Conservation (phyloP, 2,329 filamentous ascomycete species). For the Neodidymelliopsis sp. region DNA sequence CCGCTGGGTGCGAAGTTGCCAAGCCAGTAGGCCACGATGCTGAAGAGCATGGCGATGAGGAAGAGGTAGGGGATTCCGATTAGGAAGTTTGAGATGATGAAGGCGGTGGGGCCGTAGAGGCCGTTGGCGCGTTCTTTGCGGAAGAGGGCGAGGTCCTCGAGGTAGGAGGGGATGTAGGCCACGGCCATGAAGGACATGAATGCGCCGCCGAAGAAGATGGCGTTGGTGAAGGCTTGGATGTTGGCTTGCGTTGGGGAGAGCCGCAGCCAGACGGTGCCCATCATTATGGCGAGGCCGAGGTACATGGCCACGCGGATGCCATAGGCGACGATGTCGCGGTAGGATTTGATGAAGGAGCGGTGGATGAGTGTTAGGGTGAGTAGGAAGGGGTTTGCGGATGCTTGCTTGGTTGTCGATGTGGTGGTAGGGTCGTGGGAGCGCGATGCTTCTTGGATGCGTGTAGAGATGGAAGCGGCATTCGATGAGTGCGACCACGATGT, state of each 20-base stretch:
- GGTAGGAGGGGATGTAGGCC: conserved; percentile 82
- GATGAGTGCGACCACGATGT: conserved; percentile 62
- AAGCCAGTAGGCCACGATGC: conserved; percentile 79
- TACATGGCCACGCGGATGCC: conserved; percentile 87
- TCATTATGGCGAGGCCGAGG: conserved; percentile 79
- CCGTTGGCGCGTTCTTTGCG: conserved; percentile 83
- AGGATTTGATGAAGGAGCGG: conserved; percentile 81
- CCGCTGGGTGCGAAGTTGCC: conserved; percentile 74
- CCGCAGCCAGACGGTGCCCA: conserved; percentile 87
- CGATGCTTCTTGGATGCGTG: conserved; percentile 34
- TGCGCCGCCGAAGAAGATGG: conserved; percentile 67
- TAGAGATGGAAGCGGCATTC: conserved; percentile 37
- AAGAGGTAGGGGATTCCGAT: conserved; percentile 85
- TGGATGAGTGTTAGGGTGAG: conserved; percentile 74
- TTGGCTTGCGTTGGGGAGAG: conserved; percentile 72
- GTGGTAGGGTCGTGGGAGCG: not conserved
- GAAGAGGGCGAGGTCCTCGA: conserved; percentile 78
- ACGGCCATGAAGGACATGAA: conserved; percentile 66
- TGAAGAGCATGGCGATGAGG: conserved; percentile 78
- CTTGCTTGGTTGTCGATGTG: not conserved
- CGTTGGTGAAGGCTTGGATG: conserved; percentile 83
- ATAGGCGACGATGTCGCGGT: conserved; percentile 84
- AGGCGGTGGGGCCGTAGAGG: conserved; percentile 75
- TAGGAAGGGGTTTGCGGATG: conserved; percentile 54
- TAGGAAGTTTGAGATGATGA: conserved; percentile 81